phyloP scores from a whole-genome alignment of 2,329 filamentous ascomycete genomes.

The Septoria linicola region DNA sequence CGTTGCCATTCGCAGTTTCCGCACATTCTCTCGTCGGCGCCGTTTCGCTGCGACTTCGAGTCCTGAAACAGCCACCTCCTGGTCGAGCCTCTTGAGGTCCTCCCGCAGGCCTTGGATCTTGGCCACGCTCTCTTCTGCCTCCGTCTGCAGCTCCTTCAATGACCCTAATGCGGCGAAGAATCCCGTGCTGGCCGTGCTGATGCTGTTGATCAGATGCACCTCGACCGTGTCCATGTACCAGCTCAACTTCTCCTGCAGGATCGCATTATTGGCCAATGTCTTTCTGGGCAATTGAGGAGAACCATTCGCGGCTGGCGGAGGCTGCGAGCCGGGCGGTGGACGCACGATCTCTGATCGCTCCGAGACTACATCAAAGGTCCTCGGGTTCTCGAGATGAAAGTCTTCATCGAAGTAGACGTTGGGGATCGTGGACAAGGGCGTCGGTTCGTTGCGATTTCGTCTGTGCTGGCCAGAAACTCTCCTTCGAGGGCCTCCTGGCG shows the following conservation, averaged over 20 bases:
- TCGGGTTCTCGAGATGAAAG: conserved; percentile 92
- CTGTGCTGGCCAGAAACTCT: conserved; percentile 54
- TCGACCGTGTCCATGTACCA: conserved; percentile 99
- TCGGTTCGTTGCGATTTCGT: conserved; percentile 67
- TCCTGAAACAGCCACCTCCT: conserved; percentile 81
- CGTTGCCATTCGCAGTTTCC: conserved; percentile 77
- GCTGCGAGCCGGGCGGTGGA: conserved; percentile 53
- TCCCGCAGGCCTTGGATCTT: conserved; percentile 78
- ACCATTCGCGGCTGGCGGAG: conserved; percentile 55
- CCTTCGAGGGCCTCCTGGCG: conserved; percentile 48
- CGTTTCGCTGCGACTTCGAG: conserved; percentile 82
- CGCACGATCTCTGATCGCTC: conserved; percentile 95
- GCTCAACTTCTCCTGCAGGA: conserved; percentile 94
- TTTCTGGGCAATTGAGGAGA: conserved; percentile 65
- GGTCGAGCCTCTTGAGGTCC: conserved; percentile 77
- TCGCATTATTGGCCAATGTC: conserved; percentile 90
- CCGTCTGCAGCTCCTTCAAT: conserved; percentile 82
- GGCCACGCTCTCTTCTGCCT: conserved; percentile 86
- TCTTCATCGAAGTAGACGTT: conserved; percentile 91
- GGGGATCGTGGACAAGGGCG: conserved; percentile 88
- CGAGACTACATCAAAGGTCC: conserved; percentile 94
- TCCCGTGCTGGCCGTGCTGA: conserved; percentile 90
- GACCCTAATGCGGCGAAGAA: conserved; percentile 95
- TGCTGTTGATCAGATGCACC: conserved; percentile 92
- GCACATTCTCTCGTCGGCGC: conserved; percentile 77